A percentile compares a stretch with the other conserved stretches of the same genome.
Evolutionary conservation across 1,139 yeast genomes (phyloP).

Genomic region (Debaryomyces coudertii): DNA sequence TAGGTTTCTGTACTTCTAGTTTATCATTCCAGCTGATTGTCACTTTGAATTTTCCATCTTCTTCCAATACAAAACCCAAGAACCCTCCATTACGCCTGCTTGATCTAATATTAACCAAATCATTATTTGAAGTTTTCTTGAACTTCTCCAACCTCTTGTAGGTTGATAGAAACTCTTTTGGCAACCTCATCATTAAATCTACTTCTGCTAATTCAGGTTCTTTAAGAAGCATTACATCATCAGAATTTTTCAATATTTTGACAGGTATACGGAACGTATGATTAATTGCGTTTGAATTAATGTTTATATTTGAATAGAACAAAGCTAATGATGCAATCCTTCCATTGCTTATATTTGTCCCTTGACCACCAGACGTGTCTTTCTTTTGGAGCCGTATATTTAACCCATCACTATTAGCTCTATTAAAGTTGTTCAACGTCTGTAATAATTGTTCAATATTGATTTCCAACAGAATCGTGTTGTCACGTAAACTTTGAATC

Average conservation of each 20-base stretch:
- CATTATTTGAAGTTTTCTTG: conserved; percentile 38
- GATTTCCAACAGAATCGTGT: conserved; percentile 55
- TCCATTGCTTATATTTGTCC: conserved; percentile 28
- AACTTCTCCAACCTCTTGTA: conserved; percentile 62
- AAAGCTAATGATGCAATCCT: conserved; percentile 57
- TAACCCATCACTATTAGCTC: conserved; percentile 53
- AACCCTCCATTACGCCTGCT: conserved; percentile 40
- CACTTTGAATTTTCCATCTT: conserved; percentile 55
- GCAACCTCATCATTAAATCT: conserved; percentile 54
- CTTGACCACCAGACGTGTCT: conserved; percentile 35
- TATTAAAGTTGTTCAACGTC: conserved; percentile 56
- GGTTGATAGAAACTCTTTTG: conserved; percentile 48
- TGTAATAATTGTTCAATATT: conserved; percentile 59
- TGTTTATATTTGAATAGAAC: conserved; percentile 44
- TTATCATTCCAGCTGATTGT: conserved; percentile 61
- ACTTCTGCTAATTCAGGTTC: conserved; percentile 55
- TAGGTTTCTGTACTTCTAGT: conserved; percentile 39
- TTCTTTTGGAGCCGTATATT: conserved; percentile 56
- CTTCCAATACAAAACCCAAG: conserved; percentile 54
- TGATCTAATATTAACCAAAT: conserved; percentile 37
- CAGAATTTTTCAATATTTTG: conserved; percentile 49
- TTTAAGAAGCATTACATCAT: conserved; percentile 39
- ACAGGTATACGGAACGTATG: conserved; percentile 66
- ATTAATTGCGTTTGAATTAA: conserved; percentile 42
- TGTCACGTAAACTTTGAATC: conserved; percentile 48